Evolutionary conservation across 1,284 basidiomycete genomes (phyloP), one percentile per base, ranked within the genome.

Genomic region (Boletellus sp.): DNA sequence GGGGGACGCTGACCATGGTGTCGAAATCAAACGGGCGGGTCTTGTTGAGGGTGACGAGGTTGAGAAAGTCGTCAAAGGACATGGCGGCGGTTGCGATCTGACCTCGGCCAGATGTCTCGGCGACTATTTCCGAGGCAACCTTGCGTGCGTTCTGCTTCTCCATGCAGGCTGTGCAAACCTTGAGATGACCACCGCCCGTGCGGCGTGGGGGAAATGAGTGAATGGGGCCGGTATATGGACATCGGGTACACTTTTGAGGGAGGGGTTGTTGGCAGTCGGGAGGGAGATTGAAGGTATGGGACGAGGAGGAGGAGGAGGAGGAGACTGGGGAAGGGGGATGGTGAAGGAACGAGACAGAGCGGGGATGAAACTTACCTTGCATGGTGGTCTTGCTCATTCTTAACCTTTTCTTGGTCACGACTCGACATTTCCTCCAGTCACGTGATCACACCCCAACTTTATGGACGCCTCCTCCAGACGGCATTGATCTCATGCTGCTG

Each of bases 81-180:
- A 70, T 66, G 51, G 64, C 67, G 8, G 64, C 64, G 15, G 64
- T 70, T 18, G 67, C 67, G 53, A 68, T 65, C 60, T 68, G 64
- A n/a, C 62, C 59, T 52, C 66, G 64, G 7, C 62, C 60, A n/a
- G 67, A 65, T 1, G 60, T 49, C 28, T 66, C 67, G 16, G 60
- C 56, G n/a, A 59, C 65, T 33, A 66, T 49, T 44, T 64, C 63
- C 21, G 65, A 65, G 18, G 65, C 67, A 2, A 64, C 63, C 32
- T 67, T 69, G 30, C 67, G 67, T 39, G 66, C 63, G 39, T 65
- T 67, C 51, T 66, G 64, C 50, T 69, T 66, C 33, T 69, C 67
- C 64, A 66, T 66, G 39, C 67, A 69, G 26, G 53, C 19, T 5
- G 64, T 49, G 44, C 67, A 69, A 47, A 69, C 64, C 39, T 66